phyloP scores from a whole-genome alignment of 1,139 yeast species.

The Lodderomyces jiufengensis region DNA sequence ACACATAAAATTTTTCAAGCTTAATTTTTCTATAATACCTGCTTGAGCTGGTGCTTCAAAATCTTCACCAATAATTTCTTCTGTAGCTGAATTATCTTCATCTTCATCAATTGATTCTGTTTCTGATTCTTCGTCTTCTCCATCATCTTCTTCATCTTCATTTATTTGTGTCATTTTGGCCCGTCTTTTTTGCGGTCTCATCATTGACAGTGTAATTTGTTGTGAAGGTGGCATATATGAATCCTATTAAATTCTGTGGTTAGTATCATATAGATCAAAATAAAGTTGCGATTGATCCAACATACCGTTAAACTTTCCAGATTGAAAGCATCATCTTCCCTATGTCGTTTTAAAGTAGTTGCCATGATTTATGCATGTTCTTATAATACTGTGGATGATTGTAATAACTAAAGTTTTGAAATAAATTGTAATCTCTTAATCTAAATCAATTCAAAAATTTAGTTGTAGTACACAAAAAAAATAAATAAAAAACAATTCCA shows the following conservation, averaged over 20 bases:
- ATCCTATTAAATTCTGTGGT: background rate
- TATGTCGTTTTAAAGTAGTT: conserved; percentile 1
- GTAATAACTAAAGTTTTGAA: no score
- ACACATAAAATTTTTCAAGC: conserved; percentile 72
- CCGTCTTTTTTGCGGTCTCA: conserved; percentile 1
- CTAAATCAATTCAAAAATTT: no score
- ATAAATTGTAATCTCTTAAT: no score
- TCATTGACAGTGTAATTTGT: background rate
- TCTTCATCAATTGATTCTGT: conserved; percentile 2
- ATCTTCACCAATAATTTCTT: conserved; percentile 8
- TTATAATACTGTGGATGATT: no score
- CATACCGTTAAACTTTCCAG: background rate
- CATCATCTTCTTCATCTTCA: conserved; percentile 3
- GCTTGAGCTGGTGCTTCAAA: conserved; percentile 36
- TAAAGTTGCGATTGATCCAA: background rate
- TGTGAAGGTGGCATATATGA: background rate
- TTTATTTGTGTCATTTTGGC: background rate
- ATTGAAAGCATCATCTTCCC: background rate
- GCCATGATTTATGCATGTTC: conserved; percentile 1
- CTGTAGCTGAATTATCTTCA: conserved; percentile 2
- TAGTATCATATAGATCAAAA: no score
- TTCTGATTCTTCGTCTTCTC: background rate
- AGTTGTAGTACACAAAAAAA: no score
- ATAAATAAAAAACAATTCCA: no score
- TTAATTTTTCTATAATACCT: conserved; percentile 55